Conservation (phyloP, 2,329 filamentous ascomycete species). For the Fonsecaea pedrosoi region DNA sequence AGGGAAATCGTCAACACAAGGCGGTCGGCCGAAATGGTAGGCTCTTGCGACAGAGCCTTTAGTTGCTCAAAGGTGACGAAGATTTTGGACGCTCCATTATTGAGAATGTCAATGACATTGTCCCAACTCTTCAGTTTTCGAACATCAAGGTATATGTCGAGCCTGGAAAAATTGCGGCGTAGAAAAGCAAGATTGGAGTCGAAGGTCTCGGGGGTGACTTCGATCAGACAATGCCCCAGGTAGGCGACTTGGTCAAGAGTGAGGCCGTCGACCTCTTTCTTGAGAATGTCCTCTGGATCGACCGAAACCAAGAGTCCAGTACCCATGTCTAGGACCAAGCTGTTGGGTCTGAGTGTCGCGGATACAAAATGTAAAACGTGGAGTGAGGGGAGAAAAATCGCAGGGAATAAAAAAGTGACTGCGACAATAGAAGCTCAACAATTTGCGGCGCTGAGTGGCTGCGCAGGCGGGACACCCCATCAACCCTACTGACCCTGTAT, state of each 20-base stretch:
- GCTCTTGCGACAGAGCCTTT: slow-evolving; percentile 57
- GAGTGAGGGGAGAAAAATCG: slow-evolving; percentile 8
- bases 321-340: slow-evolving; percentile 26
- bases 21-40: slow-evolving; percentile 61
- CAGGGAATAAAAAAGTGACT: slow-evolving; percentile 6
- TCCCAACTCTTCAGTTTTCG: slow-evolving; percentile 71
- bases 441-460: background rate
- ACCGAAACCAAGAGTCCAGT: slow-evolving; percentile 34
- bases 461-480: background rate
- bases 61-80: slow-evolving; percentile 79
- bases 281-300: slow-evolving; percentile 32
- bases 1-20: slow-evolving; percentile 62
- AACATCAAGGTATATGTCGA: slow-evolving; percentile 76
- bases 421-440: slow-evolving; percentile 6
- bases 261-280: slow-evolving; percentile 55
- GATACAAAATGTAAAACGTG: background rate
- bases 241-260: slow-evolving; percentile 62
- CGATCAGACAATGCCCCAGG: slow-evolving; percentile 64
- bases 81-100: slow-evolving; percentile 82
- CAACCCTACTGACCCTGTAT: background rate
- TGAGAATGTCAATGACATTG: slow-evolving; percentile 79
- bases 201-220: slow-evolving; percentile 57
- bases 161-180: slow-evolving; percentile 61
- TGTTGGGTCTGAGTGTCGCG: background rate
- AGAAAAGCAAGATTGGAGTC: slow-evolving; percentile 60